phyloP scores from a whole-genome alignment of 2,329 filamentous ascomycete species.

The Sporothrix inflata region DNA sequence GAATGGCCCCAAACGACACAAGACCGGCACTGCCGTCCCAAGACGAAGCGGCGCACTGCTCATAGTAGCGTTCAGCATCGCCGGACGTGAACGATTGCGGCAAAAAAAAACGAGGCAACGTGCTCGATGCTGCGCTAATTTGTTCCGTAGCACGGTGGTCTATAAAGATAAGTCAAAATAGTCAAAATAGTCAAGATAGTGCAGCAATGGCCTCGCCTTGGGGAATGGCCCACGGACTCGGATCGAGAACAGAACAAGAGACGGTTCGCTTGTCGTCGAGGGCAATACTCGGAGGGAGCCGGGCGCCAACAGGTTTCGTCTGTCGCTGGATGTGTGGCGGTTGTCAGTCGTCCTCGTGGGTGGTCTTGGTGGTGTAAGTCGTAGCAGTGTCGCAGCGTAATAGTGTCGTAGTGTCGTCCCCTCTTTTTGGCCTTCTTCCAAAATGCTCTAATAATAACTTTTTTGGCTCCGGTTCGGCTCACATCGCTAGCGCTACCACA shows the following conservation, averaged over 20 bases:
- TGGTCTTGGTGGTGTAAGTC: not conserved
- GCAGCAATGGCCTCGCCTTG: not conserved
- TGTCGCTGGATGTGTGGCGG: conserved; percentile 11
- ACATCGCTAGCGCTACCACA: not conserved
- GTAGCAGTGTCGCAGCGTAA: not conserved
- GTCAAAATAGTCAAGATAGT: not conserved
- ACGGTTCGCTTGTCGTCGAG: not conserved
- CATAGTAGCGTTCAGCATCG: not conserved
- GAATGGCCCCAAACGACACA: not conserved
- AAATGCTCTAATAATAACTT: conserved; percentile 19
- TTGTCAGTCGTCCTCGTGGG: not conserved
- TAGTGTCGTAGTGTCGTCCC: not conserved
- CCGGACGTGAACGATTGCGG: not conserved
- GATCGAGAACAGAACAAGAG: not conserved
- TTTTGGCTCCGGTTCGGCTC: conserved; percentile 5
- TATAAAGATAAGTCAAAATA: not conserved
- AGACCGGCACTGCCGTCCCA: not conserved
- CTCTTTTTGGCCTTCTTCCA: not conserved
- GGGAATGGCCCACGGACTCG: not conserved
- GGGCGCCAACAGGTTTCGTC: conserved; percentile 17
- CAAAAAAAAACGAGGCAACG: not conserved
- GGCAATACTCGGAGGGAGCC: conserved; percentile 13
- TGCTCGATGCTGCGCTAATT: conserved; percentile 5
- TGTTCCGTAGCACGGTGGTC: not conserved
- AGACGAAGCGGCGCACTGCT: too few species aligned